Evolutionary conservation across 192 early-diverging fungal genomes (phyloP).

Genomic region (Umbelopsis vinacea): DNA sequence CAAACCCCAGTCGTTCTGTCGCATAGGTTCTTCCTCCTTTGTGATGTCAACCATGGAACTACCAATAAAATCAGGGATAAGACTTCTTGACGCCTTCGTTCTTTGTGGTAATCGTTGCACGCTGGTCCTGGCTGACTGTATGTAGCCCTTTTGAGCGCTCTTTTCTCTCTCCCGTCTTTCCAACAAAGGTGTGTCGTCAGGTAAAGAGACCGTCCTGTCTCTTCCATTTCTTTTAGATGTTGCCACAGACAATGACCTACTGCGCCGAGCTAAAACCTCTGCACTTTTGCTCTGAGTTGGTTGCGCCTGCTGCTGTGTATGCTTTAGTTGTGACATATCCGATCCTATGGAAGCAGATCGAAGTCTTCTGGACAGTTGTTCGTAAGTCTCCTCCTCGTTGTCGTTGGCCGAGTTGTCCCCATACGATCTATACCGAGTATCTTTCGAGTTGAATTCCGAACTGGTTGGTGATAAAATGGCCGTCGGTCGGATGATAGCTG

Average conservation of each 20-base stretch:
- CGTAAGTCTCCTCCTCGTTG: conserved; percentile 2
- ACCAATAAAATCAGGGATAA: conserved; percentile 9
- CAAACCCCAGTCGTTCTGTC: background rate
- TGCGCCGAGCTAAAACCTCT: background rate
- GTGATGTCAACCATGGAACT: background rate
- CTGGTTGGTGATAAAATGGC: background rate
- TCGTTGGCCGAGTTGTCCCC: background rate
- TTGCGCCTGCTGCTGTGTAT: background rate
- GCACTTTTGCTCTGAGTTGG: conserved; percentile 6
- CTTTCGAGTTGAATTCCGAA: background rate
- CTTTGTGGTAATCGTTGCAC: background rate
- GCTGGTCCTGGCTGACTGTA: background rate
- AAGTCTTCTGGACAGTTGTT: background rate
- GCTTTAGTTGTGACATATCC: conserved; percentile 3
- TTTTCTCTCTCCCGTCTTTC: background rate
- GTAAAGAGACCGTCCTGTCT: background rate
- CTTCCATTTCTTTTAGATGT: background rate
- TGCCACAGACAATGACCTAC: background rate
- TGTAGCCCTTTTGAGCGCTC: background rate
- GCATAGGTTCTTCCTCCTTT: background rate
- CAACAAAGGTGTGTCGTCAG: background rate
- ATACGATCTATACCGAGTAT: background rate
- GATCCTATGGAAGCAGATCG: conserved; percentile 14
- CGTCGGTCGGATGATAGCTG: conserved; percentile 1
- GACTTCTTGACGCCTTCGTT: background rate